These are phyloP conservation scores for Bisporella sp. DNA, from an alignment of 2,329 filamentous ascomycete genomes.

Conservation along the genomic window DNA sequence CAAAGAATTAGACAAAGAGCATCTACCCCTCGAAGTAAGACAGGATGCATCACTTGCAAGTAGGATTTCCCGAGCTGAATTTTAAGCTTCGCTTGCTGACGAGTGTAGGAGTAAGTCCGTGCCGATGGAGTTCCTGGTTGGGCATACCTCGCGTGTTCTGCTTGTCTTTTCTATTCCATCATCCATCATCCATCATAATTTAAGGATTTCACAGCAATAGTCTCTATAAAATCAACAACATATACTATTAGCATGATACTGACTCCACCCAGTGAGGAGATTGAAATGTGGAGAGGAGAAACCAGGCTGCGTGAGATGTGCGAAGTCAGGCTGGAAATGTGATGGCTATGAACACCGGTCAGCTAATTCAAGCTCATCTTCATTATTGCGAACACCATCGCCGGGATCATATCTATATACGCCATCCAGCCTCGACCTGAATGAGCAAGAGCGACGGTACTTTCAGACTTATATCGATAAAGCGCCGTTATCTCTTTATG, in stretches of 20 bases:
- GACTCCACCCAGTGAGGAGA: slow-evolving; percentile 18
- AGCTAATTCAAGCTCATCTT: neutral
- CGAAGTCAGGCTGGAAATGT: slow-evolving; percentile 21
- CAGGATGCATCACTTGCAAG: slow-evolving; percentile 62
- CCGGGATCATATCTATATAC: slow-evolving; percentile 5
- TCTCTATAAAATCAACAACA: slow-evolving; percentile 19
- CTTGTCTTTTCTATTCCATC: too few species aligned
- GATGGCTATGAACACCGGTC: slow-evolving; percentile 20
- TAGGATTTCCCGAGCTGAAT: slow-evolving; percentile 31
- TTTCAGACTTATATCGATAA: slow-evolving; percentile 20
- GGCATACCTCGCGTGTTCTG: too few species aligned
- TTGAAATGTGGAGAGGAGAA: slow-evolving; percentile 24
- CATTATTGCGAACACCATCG: slow-evolving; percentile 10
- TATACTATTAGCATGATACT: neutral
- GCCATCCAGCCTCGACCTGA: slow-evolving; percentile 6
- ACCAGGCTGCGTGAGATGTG: slow-evolving; percentile 19
- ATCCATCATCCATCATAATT: too few species aligned
- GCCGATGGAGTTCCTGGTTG: too few species aligned
- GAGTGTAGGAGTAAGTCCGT: too few species aligned
- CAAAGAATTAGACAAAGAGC: slow-evolving; percentile 6
- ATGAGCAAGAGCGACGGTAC: slow-evolving; percentile 16
- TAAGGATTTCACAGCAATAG: too few species aligned
- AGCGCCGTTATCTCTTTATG: slow-evolving; percentile 7
- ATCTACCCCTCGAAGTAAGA: slow-evolving; percentile 28
- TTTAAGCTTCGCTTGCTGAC: too few species aligned